Evolutionary conservation across 2,329 filamentous ascomycete species (phyloP), one percentile per base, ranked within the genome.

Genomic region (Xylaria sp.): DNA sequence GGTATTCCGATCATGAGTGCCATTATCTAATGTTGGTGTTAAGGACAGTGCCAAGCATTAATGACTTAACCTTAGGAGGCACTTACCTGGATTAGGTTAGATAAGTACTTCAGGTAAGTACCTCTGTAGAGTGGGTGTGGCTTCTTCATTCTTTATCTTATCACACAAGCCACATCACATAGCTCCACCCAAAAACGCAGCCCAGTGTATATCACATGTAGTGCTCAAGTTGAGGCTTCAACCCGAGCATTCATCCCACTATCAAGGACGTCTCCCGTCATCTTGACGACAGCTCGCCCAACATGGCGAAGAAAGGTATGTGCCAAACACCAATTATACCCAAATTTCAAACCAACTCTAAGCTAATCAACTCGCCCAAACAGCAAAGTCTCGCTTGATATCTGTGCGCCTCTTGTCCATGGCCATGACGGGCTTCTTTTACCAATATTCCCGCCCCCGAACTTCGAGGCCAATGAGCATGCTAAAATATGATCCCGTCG

Each of bases 391-490:
- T 79, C 94, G 97, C 81, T 91, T 95, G 74, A 91, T 99, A 80
- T 89, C 93, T 80, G 95, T 98, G 81, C 94, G 96, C 80, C 91
- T 99, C 75, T 86, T 99, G 81, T 97, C 94, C 73, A 99, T 99
- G 96, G 96, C 96, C 80, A 91, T 97, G 91, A 99, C 96, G 31
- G 96, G 96, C 78, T 99, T 94, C 88, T 99, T 95, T 87, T 94
- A 95, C 82, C 97, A 94, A 63, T 90, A 97, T 82, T 87, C 91
- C 75, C 91, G 97, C 68, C 94, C 94, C 13, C 91, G 96, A 75
- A 88, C 89, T 37, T 87, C 94, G 72, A 87, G 91, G 54, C 94
- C 97, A 66, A 88, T 99, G 83, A 97, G 94, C 84, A 96, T 99
- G 94, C 85, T 99, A 76, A 99, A 99, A 86, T 99, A 99, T 83